Evolutionary conservation across 495 filamentous ascomycete genomes (phyloP), one percentile per base, ranked within the genome.

Genomic region (Aspergillus steynii): DNA sequence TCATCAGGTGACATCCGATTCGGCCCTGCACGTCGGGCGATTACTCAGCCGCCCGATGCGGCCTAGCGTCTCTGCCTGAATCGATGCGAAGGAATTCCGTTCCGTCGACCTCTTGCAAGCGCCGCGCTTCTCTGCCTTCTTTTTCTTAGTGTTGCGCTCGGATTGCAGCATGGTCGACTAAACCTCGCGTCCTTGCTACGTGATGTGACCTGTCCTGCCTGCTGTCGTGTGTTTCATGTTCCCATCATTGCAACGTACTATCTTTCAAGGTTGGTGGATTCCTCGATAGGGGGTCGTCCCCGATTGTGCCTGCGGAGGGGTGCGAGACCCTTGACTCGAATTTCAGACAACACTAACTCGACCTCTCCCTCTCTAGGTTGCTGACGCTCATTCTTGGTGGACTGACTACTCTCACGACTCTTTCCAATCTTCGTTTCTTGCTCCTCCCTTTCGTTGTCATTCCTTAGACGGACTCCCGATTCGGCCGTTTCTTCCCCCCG

Each of bases 1-100:
- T 65, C 69, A 71, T 76, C 69, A 77, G 64, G 67, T 75, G 68
- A 71, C 64, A 62, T 71, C 66, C 62, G 67, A 61, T 66, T 66
- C 60, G 64, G 50, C 42, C 50, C 47, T 50, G 60, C 60, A 37
- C 31, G 46, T 45, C 15, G 52, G 47, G 53, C 51, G n/a, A 20
- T 51, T 60, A 76, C 61, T 75, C 74, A 77, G 29, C 60, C 27
- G 6, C 27, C 15, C 7, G 50, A 32, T 20, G 15, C 10, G 15
- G 31, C 15, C 37, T 58, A n/a, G 59, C 32, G 28, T 52, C 34
- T 29, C 58, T 47, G 50, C 29, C 50, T 50, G 29, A 56, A 25
- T 46, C 29, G 37, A 32, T 4, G 7, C 31, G 31, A 20, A 20
- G 20, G 20, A 20, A 20, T 20, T 20, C 20, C 20, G 20, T 20